phyloP scores from a whole-genome alignment of 148 eudicot genomes.

The Silene conica region DNA sequence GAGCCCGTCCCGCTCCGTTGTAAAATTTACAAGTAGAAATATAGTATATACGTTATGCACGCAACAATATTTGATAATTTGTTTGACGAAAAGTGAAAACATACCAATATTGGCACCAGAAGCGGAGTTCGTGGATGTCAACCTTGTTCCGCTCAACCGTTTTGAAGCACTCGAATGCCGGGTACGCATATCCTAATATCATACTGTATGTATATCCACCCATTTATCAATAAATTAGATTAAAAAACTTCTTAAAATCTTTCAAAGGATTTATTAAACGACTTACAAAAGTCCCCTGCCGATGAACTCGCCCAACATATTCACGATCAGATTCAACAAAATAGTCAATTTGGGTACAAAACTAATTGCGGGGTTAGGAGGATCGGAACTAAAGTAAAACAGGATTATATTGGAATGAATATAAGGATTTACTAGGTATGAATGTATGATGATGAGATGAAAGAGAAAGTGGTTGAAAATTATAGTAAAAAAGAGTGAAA shows the following conservation, averaged over 20 bases:
- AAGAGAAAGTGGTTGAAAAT: not conserved
- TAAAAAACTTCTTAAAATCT: not conserved
- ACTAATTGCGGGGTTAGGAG: too few species aligned
- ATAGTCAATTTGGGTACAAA: not conserved
- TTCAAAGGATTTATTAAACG: not conserved
- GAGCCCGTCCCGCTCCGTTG: too few species aligned
- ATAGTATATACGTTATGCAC: too few species aligned
- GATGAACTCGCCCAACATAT: slow-evolving; percentile 75
- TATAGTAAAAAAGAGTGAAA: slow-evolving; percentile 6
- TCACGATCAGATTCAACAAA: slow-evolving; percentile 1
- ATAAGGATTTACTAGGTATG: not conserved
- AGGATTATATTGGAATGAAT: too few species aligned
- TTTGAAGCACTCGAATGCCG: slow-evolving; percentile 91
- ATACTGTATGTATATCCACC: slow-evolving; percentile 32
- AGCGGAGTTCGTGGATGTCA: slow-evolving; percentile 69
- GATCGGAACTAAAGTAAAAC: too few species aligned
- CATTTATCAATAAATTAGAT: not conserved
- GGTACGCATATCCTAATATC: slow-evolving; percentile 86
- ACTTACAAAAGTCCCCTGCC: slow-evolving; percentile 71
- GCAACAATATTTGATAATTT: not conserved
- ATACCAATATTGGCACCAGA: slow-evolving; percentile 99
- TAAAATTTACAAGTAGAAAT: too few species aligned
- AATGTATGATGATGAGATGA: not conserved
- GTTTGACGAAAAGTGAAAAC: not conserved
- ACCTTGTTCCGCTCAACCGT: slow-evolving; percentile 73